Evolutionary conservation across 306 rosid genomes (phyloP).

Genomic region (Fragaria nilgerrensis): DNA sequence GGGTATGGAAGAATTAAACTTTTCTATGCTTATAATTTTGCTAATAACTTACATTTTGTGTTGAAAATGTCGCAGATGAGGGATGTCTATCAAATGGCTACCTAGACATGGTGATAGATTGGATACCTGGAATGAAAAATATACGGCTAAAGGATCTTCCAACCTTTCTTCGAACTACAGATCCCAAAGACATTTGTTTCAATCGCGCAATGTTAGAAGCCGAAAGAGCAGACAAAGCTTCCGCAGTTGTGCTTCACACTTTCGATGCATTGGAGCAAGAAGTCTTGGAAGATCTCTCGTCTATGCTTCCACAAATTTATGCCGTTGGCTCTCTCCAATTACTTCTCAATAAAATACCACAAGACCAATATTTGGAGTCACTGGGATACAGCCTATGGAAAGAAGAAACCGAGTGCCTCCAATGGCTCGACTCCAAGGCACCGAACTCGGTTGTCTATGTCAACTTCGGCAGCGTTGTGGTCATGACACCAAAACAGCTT

Average conservation of each 20-base stretch:
- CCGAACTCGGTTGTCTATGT: not conserved
- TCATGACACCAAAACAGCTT: slow-evolving; percentile 8
- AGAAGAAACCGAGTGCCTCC: slow-evolving; percentile 20
- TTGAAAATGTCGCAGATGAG: not conserved
- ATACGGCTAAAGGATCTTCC: slow-evolving; percentile 4
- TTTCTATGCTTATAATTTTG: not conserved
- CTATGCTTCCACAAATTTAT: slow-evolving; percentile 6
- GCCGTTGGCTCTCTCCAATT: slow-evolving; percentile 20
- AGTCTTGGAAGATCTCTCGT: slow-evolving; percentile 1
- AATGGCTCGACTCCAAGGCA: slow-evolving; percentile 12
- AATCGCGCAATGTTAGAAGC: not conserved
- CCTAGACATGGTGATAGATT: slow-evolving; percentile 3
- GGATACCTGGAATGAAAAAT: not conserved
- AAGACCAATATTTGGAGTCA: not conserved
- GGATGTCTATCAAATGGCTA: not conserved
- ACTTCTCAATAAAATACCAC: slow-evolving; percentile 2
- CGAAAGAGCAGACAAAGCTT: not conserved
- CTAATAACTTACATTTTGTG: not conserved
- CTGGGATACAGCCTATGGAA: slow-evolving; percentile 19
- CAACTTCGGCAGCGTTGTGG: slow-evolving; percentile 12
- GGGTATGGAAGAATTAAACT: not conserved
- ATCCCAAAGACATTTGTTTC: slow-evolving; percentile 2
- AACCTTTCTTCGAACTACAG: not conserved
- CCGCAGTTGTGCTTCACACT: slow-evolving; percentile 11
- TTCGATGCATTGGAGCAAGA: slow-evolving; percentile 10